Evolutionary conservation across 371 early-diverging fungal species (phyloP).

Genomic region (Syncephalis fuscata): DNA sequence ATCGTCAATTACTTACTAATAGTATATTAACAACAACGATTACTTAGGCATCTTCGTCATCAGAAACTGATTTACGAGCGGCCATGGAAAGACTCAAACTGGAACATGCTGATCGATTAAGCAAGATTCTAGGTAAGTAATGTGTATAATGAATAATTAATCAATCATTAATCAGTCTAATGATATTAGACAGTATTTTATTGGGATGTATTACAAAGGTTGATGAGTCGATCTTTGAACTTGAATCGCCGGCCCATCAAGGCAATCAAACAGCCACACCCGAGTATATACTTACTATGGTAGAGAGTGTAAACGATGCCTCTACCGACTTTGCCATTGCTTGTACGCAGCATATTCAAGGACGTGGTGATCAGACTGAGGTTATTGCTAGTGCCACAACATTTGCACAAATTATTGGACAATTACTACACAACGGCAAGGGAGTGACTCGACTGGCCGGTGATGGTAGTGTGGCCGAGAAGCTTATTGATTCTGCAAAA

Average conservation of each 20-base stretch:
- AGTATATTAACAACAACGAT: not conserved
- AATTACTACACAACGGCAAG: conserved; percentile 73
- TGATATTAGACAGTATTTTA: conserved; percentile 61
- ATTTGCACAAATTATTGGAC: conserved; percentile 67
- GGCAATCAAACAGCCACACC: conserved; percentile 84
- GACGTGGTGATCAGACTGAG: conserved; percentile 55
- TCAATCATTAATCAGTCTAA: conserved; percentile 1
- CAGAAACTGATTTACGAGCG: conserved; percentile 39
- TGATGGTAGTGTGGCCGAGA: conserved; percentile 43
- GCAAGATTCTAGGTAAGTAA: conserved; percentile 64
- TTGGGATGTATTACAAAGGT: conserved; percentile 72
- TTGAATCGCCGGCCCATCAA: conserved; percentile 58
- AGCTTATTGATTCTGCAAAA: conserved; percentile 51
- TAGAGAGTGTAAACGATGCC: conserved; percentile 67
- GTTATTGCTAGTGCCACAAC: conserved; percentile 69
- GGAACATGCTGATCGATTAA: conserved; percentile 55
- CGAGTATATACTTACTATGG: conserved; percentile 75
- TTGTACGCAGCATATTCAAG: conserved; percentile 57
- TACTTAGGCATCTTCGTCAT: conserved; percentile 1
- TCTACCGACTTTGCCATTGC: conserved; percentile 63
- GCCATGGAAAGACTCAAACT: conserved; percentile 37
- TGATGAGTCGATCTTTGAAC: conserved; percentile 70
- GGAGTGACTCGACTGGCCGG: conserved; percentile 72
- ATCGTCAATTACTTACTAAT: not conserved
- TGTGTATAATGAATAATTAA: too few relatives aligned